Evolutionary conservation across 1,139 yeast species (phyloP), one percentile per base, ranked within the genome.

Genomic region (Nakaseomyces bracarensis): DNA sequence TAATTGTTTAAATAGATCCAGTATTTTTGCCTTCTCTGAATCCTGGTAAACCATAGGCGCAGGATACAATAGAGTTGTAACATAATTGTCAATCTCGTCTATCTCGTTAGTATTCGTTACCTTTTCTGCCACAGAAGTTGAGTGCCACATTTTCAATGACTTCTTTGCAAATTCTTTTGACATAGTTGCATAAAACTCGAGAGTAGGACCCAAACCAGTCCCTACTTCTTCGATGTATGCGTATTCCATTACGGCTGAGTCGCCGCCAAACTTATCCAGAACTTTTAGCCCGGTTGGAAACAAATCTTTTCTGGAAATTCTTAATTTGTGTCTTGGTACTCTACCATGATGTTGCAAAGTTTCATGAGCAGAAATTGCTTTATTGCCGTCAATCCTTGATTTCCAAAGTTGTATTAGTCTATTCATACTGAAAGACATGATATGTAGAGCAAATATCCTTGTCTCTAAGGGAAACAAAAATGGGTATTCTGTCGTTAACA

Each of bases 151-250:
- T 14, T 63, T 64, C 43, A 81, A 63, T 40, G 70, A 71, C 43
- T 70, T 72, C 48, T 67, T 71, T 1, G 82, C 68, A 57, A 84
- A 86, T 47, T 82, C 91, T 47, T 69, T 76, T 0, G 96, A 86
- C 3, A 85, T 91, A 11, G 73, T 68, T 0, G 96, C 78, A 58
- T 86, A 91, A 57, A 91, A 91, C 61, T 91, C 98, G 48, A 89
- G 69, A 0, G 98, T 91, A 2, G 98, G 98, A 0, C 98, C 98
- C 40, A 87, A 66, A 0, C 98, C 98, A 1, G 96, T 82, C 10
- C 98, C 98, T n/a, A 75, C 96, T 59, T 91, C 98, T 53, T 82
- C 89, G 51, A 74, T 79, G 55, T 83, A 91, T 58, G 89, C 96
- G 46, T 91, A 80, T 54, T 91, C 97, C 37, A 91, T 66, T 6